Base-by-base conservation (phyloP, 768 basidiomycete genomes). In the Russula griseocarnosa region DNA sequence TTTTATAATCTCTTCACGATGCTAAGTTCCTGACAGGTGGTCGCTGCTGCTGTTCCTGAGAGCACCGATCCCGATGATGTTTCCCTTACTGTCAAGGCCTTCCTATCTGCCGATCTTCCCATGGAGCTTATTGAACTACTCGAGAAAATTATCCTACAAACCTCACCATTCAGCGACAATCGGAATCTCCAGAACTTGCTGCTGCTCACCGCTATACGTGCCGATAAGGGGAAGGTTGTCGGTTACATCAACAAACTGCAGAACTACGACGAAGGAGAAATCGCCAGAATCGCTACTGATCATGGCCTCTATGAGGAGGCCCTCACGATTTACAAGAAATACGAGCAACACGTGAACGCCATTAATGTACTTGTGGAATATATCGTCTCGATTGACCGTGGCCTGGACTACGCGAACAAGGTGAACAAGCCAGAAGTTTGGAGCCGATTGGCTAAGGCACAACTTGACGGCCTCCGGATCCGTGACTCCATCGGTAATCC, bases 281-380 rank as follows among this genome's bases (percentile, higher is more conserved):
- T 99, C 63, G 94, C 97, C 24, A 87, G 88, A 77, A 98, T 99
- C 72, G 96, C 97, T 0, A 96, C 90, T 28, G 95, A 98, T 63
- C 92, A 98, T 72, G 90, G 93, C 30, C 78, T 99, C 61, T 93
- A 89, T 73, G 97, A 99, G 72, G 97, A 99, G 74, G 94, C 97
- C 5, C 82, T 98, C 74, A 91, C 91, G 18, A 94, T 99, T 71
- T 98, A 94, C 83, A 94, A 92, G 82, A 99, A 99, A 79, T 87
- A 98, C 73, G 88, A 95, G 60, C 88, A 97, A 72, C 92, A 97
- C 75, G 93, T 86, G 2, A 86, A 92, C 77, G 97, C 97, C 16
- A 98, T 98, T 78, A 97, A 92, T 70, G 94, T 98, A 42, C 83
- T 99, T 30, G 97, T 99, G 47, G 97, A 99, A 74, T 96, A 98